Evolutionary conservation across 345 rosid species (phyloP), one percentile per base, ranked within the genome.

Genomic region (Ceriops decandra): DNA sequence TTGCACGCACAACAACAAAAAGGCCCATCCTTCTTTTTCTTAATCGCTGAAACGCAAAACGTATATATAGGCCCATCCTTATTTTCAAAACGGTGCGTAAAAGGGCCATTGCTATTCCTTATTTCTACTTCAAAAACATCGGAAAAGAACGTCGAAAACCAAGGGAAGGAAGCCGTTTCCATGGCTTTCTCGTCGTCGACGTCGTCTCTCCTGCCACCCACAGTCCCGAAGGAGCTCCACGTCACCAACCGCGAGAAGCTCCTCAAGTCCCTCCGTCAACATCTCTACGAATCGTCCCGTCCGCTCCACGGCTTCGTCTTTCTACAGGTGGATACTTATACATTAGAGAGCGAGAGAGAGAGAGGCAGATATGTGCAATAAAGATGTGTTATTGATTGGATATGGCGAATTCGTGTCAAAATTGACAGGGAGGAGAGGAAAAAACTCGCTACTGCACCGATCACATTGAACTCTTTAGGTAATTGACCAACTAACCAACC

Each of bases 381-480:
- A 42, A 42, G 49, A 42, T 42, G 49, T 42, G 17, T 13, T 42
- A 13, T 42, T 42, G 16, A 13, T 42, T 42, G 49, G 17, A 2
- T 42, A 11, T 13, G 49, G 19, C 0, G 5, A 42, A 42, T 42
- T 42, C 49, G 19, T 42, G 49, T 42, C 17, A 13, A 42, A 42
- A 28, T 63, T 22, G 52, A 13, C 71, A 93, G 96, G 98, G 97
- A 60, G 98, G 98, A 21, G 95, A 89, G 33, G 97, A 93, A 66
- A 76, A 86, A 78, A 80, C 72, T 57, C 93, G 97, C 3, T 81
- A 90, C 75, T 90, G 95, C 79, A 93, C 97, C 36, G 98, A 93
- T 86, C 98, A 93, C 77, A 3, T 75, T 22, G 97, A 93, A 70
- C 91, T 90, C 68, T 93, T 93, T 81, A 90, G 98, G 98, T 91